phyloP scores from a whole-genome alignment of 2,329 filamentous ascomycete species.

The Sporothrix humicola region DNA sequence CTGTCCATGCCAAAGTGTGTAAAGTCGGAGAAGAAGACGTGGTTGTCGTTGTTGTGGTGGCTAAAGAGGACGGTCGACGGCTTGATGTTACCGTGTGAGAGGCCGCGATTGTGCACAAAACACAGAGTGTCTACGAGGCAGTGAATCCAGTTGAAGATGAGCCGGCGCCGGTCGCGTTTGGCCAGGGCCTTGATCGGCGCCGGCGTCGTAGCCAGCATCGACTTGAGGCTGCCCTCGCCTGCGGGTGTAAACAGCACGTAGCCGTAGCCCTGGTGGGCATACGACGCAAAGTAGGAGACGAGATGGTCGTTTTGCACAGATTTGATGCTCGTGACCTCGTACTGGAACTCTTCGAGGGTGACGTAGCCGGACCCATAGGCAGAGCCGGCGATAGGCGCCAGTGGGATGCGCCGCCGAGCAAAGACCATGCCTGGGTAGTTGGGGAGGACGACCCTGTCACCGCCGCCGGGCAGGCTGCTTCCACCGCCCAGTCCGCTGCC shows the following conservation, averaged over 20 bases:
- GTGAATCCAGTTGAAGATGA: constrained; percentile 75
- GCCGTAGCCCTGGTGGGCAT: constrained; percentile 66
- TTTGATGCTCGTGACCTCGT: constrained; percentile 64
- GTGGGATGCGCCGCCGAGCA: constrained; percentile 61
- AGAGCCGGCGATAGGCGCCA: constrained; percentile 48
- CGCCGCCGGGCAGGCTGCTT: neutral
- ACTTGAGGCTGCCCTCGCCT: constrained; percentile 69
- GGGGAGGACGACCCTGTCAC: constrained; percentile 67
- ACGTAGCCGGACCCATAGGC: constrained; percentile 50
- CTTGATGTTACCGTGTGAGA: constrained; percentile 71
- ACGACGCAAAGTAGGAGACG: constrained; percentile 73
- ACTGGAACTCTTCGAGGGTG: constrained; percentile 60
- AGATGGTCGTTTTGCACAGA: constrained; percentile 70
- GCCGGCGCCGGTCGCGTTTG: constrained; percentile 63
- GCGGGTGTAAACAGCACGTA: constrained; percentile 72
- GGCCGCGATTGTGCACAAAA: constrained; percentile 68
- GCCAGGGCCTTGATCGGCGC: constrained; percentile 65
- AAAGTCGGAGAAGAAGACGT: constrained; percentile 71
- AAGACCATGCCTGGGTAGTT: constrained; percentile 63
- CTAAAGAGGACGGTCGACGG: constrained; percentile 71
- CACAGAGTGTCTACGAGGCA: constrained; percentile 72
- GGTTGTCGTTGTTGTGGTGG: constrained; percentile 59
- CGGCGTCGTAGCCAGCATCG: constrained; percentile 69
- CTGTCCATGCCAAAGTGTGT: constrained; percentile 54
- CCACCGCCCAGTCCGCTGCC: constrained; percentile 27